phyloP scores from a whole-genome alignment of 2,329 filamentous ascomycete species.

The Nothophoma quercina region DNA sequence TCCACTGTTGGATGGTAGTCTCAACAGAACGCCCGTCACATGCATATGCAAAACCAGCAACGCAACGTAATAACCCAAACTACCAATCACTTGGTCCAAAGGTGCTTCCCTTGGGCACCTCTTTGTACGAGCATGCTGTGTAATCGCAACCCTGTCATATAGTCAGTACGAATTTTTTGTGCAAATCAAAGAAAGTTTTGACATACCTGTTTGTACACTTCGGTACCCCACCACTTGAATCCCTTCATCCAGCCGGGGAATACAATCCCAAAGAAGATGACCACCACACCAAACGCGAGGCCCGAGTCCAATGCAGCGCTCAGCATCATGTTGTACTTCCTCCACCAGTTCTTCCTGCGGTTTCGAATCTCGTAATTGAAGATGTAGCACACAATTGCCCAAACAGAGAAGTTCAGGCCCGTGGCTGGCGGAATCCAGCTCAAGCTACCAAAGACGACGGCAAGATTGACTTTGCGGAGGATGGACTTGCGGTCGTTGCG shows the following conservation, averaged over 20 bases:
- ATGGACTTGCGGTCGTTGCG: conserved; percentile 65
- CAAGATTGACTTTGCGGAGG: conserved; percentile 79
- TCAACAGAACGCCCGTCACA: conserved; percentile 3
- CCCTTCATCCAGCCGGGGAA: conserved; percentile 77
- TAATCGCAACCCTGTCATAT: conserved; percentile 74
- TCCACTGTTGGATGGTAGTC: conserved; percentile 6
- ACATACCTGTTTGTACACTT: conserved; percentile 74
- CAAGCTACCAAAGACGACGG: conserved; percentile 82
- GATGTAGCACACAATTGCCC: conserved; percentile 82
- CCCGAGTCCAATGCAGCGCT: conserved; percentile 84
- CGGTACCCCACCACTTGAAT: conserved; percentile 89
- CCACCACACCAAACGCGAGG: conserved; percentile 80
- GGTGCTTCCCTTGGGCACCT: conserved; percentile 53
- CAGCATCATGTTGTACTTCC: conserved; percentile 89
- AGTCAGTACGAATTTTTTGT: neutral
- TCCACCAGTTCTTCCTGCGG: conserved; percentile 79
- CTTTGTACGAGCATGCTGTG: conserved; percentile 77
- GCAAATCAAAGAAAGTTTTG: neutral
- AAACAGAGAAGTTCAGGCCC: conserved; percentile 86
- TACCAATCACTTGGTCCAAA: conserved; percentile 47
- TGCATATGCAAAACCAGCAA: conserved; percentile 10
- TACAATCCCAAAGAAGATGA: conserved; percentile 87
- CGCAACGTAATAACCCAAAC: conserved; percentile 12
- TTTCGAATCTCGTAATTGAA: conserved; percentile 82
- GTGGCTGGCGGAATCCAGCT: conserved; percentile 85